Conservation (phyloP, 352 stramenopile genomes). For the Pythium aquatile region DNA sequence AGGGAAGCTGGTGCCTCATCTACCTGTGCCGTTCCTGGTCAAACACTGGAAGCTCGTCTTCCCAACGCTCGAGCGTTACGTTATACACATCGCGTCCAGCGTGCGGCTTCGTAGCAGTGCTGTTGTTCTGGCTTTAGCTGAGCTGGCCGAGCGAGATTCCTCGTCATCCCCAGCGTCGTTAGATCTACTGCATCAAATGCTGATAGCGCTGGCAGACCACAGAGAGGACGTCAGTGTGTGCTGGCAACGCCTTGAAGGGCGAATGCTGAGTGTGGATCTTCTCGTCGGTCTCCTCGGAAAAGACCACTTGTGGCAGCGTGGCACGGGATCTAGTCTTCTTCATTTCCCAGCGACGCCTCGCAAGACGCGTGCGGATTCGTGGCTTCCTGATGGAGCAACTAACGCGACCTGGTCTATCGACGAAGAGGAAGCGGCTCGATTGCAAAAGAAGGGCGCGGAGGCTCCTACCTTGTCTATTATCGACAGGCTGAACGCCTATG, state of each 20-base stretch:
- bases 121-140: constrained; percentile 47
- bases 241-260: constrained; percentile 71
- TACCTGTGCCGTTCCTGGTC: constrained; percentile 49
- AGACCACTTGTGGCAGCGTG: constrained; percentile 21
- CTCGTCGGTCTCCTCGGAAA: constrained; percentile 46
- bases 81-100: constrained; percentile 70
- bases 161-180: constrained; percentile 11
- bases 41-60: constrained; percentile 77
- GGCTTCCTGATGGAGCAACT: constrained; percentile 10
- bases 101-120: constrained; percentile 56
- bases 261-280: constrained; percentile 64
- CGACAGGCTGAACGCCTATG: not conserved
- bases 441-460: not conserved
- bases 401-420: constrained; percentile 41
- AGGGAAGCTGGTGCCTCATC: constrained; percentile 37
- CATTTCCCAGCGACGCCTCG: constrained; percentile 4
- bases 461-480: constrained; percentile 3
- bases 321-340: not conserved
- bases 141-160: constrained; percentile 14
- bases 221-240: constrained; percentile 28
- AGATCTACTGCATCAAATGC: constrained; percentile 48
- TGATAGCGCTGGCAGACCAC: constrained; percentile 38
- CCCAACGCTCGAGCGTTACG: constrained; percentile 65
- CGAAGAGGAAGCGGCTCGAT: constrained; percentile 21
- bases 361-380: not conserved